Evolutionary conservation across 2,329 filamentous ascomycete genomes (phyloP), one percentile per base, ranked within the genome.

Genomic region (Aspergillus aculeatinus): DNA sequence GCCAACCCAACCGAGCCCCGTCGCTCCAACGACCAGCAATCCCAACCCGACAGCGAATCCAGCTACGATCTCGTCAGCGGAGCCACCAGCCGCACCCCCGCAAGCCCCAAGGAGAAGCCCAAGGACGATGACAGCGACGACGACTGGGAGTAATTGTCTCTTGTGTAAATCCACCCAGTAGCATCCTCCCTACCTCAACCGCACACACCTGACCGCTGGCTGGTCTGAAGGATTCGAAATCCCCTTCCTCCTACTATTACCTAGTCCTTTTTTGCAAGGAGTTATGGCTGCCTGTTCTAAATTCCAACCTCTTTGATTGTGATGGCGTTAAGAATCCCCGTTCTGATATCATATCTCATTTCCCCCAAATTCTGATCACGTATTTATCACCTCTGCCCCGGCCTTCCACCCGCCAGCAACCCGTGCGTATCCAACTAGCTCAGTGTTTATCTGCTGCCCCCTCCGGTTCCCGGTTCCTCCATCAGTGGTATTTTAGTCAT

Each of bases 31-130:
- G 92, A 96, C 71, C 89, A 92, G 74, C 92, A 94, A 74, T 96
- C 91, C 27, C 90, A 95, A 67, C 87, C 92, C 7, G 95, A 95
- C 70, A 97, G 94, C 73, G 95, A 99, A 69, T 91, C 91, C 19
- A 96, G 92, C 79, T 99, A 99, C 75, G 95, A 99, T 74, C 84
- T 99, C 35, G 92, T 99, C 50, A 93, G 90, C 55, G 90, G 90
- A 52, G 85, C 86, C 49, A 87, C 88, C 42, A 96, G 91, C 74
- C 89, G 90, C 65, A 89, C 92, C 19, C 89, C 92, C 1, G 83
- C 85, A 5, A 87, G 84, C 61, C 86, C 86, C 2, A 83, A 83
- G 69, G 83, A 85, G 59, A 76, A 76, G 61, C 67, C 70, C 16
- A 77, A 78, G 57, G 74, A 70, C 4, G 81, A 83, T 57, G 87